Conservation (phyloP, 495 filamentous ascomycete species). For the Aspergillus ostianus region DNA sequence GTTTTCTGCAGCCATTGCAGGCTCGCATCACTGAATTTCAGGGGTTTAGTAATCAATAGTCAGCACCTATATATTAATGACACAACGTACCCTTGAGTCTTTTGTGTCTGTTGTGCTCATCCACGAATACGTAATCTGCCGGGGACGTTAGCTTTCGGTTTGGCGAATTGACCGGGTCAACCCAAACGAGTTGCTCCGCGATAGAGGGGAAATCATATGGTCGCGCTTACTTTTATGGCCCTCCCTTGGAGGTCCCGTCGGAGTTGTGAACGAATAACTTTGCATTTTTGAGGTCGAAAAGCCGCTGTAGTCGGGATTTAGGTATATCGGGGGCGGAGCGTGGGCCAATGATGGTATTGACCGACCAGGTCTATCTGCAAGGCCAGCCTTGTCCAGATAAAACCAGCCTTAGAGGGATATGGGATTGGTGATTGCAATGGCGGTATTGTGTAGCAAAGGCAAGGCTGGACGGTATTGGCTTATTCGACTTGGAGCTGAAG, state of each 20-base stretch:
- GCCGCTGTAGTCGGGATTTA: not conserved
- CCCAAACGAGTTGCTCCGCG: not conserved
- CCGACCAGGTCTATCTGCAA: conserved; percentile 4
- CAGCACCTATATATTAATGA: not conserved
- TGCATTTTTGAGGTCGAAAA: conserved; percentile 33
- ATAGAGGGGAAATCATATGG: too few relatives aligned
- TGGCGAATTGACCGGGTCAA: not conserved
- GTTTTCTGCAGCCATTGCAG: conserved; percentile 89
- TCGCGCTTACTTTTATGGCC: conserved; percentile 44
- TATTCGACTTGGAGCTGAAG: not conserved
- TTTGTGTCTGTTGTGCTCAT: conserved; percentile 98
- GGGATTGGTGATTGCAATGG: not conserved
- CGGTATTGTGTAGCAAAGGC: not conserved
- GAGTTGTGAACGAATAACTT: conserved; percentile 48
- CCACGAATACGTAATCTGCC: conserved; percentile 97
- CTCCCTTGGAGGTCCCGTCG: conserved; percentile 42
- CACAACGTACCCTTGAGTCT: conserved; percentile 77
- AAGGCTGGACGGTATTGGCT: not conserved
- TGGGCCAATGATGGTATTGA: not conserved
- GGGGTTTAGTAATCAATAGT: not conserved
- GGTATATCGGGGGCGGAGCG: not conserved
- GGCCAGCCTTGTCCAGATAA: conserved; percentile 18
- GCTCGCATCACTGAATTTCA: conserved; percentile 83
- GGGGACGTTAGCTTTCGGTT: conserved; percentile 9
- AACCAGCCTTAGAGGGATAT: not conserved